Evolutionary conservation across 768 basidiomycete genomes (phyloP).

Genomic region (Cystofilobasidium ferigula): DNA sequence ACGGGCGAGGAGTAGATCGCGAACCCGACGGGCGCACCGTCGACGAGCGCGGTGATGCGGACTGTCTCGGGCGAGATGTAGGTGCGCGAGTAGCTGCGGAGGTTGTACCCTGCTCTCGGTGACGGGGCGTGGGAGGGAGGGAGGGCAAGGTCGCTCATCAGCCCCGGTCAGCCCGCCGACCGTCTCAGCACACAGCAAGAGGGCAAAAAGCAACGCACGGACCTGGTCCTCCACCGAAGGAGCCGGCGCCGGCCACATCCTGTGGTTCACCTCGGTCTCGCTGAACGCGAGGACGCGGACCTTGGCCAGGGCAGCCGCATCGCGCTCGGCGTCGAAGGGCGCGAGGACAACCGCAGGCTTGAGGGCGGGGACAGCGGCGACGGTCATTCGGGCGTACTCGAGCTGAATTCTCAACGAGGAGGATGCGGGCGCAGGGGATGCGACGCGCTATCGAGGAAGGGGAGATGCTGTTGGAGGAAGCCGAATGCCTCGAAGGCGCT

Average conservation of each 20-base stretch:
- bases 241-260: neutral
- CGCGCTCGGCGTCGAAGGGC: neutral
- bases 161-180: neutral
- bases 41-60: neutral
- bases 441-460: too few species aligned
- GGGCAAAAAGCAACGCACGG: neutral
- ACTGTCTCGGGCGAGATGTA: neutral
- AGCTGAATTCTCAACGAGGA: too few species aligned
- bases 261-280: neutral
- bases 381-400: too few species aligned
- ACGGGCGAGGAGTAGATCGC: neutral
- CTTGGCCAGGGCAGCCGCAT: neutral
- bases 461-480: too few species aligned
- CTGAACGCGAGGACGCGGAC: neutral
- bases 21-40: neutral
- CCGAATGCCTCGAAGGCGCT: too few species aligned
- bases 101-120: neutral
- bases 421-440: too few species aligned
- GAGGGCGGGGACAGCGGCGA: too few species aligned
- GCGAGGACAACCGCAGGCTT: too few species aligned
- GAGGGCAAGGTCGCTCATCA: neutral
- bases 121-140: neutral
- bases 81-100: neutral
- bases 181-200: neutral
- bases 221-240: neutral